Percentiles rank a stretch among this genome's conserved stretches.
phyloP scores from a whole-genome alignment of 2,329 filamentous ascomycete genomes.

The Sclerotinia sclerotiorum region DNA sequence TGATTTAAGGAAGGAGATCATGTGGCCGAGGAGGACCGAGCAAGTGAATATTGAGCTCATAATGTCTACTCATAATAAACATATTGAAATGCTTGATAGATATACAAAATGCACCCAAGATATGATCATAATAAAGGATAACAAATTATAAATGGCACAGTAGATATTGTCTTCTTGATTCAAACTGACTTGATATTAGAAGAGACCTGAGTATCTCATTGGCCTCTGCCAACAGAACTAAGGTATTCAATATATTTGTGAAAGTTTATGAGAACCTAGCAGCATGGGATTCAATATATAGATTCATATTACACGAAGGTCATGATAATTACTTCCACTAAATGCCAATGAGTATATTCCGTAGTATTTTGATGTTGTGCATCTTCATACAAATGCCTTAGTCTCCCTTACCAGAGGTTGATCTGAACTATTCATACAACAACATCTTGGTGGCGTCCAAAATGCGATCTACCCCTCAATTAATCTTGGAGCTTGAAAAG shows the following conservation, averaged over 20 bases:
- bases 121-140: neutral
- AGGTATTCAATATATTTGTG: neutral
- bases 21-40: neutral
- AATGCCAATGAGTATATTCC: neutral
- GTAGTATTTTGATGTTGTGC: neutral
- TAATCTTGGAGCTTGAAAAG: neutral
- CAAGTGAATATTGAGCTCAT: neutral
- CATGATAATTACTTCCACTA: neutral
- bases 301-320: neutral
- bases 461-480: neutral
- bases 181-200: neutral
- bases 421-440: neutral
- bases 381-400: neutral
- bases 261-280: neutral
- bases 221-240: neutral
- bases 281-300: neutral
- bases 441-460: neutral
- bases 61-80: neutral
- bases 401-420: neutral
- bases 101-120: neutral
- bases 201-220: neutral
- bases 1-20: neutral
- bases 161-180: neutral
- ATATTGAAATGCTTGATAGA: neutral
- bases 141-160: neutral